These are phyloP conservation scores for Rostrohypoxylon terebratum DNA, from an alignment of 495 filamentous ascomycete genomes.

Conservation along the genomic window DNA sequence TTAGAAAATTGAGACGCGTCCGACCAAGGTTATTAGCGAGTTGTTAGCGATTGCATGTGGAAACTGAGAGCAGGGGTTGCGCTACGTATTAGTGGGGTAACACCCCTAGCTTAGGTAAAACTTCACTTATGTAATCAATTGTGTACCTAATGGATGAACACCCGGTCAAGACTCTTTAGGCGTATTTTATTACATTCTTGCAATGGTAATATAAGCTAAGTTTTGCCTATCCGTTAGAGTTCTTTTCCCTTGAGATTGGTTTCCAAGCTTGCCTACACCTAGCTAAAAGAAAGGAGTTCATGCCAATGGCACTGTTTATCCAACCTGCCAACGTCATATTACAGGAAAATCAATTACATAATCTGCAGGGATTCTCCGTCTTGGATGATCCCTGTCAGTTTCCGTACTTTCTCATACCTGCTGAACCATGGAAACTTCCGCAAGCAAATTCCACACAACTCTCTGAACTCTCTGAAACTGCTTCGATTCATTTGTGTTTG, in stretches of 20 bases:
- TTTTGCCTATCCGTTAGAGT: too few relatives aligned
- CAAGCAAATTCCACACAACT: background rate
- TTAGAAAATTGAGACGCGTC: slow-evolving; percentile 33
- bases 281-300: too few relatives aligned
- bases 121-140: background rate
- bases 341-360: background rate
- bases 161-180: background rate
- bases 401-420: slow-evolving; percentile 26
- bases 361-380: slow-evolving; percentile 13
- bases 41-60: slow-evolving; percentile 23
- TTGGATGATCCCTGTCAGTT: slow-evolving; percentile 10
- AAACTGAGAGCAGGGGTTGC: slow-evolving; percentile 29
- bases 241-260: background rate
- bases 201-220: too few relatives aligned
- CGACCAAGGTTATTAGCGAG: background rate
- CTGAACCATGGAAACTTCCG: slow-evolving; percentile 23
- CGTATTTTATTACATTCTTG: too few relatives aligned
- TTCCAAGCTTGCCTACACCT: background rate
- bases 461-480: slow-evolving; percentile 36
- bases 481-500: slow-evolving; percentile 26
- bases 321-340: background rate
- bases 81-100: slow-evolving; percentile 20
- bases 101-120: background rate
- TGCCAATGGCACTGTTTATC: too few relatives aligned
- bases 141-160: background rate